Evolutionary conservation across 768 basidiomycete genomes (phyloP).

Genomic region (Tricholoma terreum): DNA sequence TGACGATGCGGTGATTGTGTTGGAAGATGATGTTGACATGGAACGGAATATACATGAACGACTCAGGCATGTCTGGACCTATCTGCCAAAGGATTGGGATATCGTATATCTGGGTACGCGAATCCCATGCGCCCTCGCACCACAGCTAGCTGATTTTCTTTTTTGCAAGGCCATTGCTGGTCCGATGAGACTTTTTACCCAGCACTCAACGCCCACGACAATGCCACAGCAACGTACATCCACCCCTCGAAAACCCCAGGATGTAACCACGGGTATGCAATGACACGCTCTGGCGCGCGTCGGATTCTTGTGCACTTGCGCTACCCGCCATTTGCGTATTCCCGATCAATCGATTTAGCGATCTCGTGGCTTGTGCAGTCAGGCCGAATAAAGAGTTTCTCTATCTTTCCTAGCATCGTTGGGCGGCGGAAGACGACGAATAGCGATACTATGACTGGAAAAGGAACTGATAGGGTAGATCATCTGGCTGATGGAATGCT

Average conservation of each 20-base stretch:
- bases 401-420: constrained; percentile 15
- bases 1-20: constrained; percentile 46
- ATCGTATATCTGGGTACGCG: constrained; percentile 64
- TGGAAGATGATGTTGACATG: constrained; percentile 82
- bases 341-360: constrained; percentile 74
- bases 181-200: constrained; percentile 58
- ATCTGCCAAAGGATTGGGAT: constrained; percentile 64
- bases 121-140: not conserved
- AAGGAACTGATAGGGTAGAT: constrained; percentile 10
- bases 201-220: constrained; percentile 24
- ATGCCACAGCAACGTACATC: constrained; percentile 28
- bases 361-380: constrained; percentile 32
- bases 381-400: constrained; percentile 8
- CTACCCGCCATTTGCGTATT: constrained; percentile 69
- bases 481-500: not conserved
- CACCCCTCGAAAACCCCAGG: constrained; percentile 61
- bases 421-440: constrained; percentile 28
- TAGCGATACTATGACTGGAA: no score
- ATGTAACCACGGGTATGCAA: constrained; percentile 72
- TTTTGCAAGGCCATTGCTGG: constrained; percentile 88
- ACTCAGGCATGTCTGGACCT: constrained; percentile 43
- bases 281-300: constrained; percentile 58
- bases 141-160: constrained; percentile 1
- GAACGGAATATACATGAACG: constrained; percentile 54
- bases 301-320: constrained; percentile 58